Conservation (phyloP, 139 green algal genomes). For the Nannochloris sp. region DNA sequence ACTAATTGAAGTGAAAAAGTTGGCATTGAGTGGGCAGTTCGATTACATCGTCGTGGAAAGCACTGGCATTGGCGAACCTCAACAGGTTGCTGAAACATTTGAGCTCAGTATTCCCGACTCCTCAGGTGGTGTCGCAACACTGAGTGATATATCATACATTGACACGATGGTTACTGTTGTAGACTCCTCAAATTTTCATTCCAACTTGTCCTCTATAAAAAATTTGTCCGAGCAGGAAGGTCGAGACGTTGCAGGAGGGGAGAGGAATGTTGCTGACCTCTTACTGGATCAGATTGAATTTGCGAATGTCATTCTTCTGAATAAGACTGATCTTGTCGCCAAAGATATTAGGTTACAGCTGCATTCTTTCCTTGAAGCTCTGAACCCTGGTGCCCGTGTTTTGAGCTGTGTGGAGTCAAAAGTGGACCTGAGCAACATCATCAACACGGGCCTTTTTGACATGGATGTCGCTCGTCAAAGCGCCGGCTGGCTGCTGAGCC, state of each 20-base stretch:
- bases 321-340: constrained; percentile 52
- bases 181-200: constrained; percentile 41
- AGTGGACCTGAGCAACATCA: constrained; percentile 26
- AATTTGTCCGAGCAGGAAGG: constrained; percentile 23
- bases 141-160: constrained; percentile 40
- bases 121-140: not conserved
- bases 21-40: constrained; percentile 45
- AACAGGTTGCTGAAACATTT: constrained; percentile 59
- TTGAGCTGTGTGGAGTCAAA: constrained; percentile 9
- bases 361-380: constrained; percentile 23
- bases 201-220: constrained; percentile 35
- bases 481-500: constrained; percentile 56
- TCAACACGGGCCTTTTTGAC: constrained; percentile 50
- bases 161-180: constrained; percentile 69
- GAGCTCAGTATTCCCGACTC: constrained; percentile 18
- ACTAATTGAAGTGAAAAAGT: constrained; percentile 41
- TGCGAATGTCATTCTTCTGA: constrained; percentile 74
- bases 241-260: constrained; percentile 25
- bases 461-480: constrained; percentile 43
- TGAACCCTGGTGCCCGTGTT: constrained; percentile 51
- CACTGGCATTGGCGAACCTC: constrained; percentile 69
- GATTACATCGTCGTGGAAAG: constrained; percentile 74
- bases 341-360: constrained; percentile 4
- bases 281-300: constrained; percentile 71
- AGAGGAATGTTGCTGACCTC: constrained; percentile 57